phyloP scores from a whole-genome alignment of 805 yeast species.

The Ogataea degrootiae region DNA sequence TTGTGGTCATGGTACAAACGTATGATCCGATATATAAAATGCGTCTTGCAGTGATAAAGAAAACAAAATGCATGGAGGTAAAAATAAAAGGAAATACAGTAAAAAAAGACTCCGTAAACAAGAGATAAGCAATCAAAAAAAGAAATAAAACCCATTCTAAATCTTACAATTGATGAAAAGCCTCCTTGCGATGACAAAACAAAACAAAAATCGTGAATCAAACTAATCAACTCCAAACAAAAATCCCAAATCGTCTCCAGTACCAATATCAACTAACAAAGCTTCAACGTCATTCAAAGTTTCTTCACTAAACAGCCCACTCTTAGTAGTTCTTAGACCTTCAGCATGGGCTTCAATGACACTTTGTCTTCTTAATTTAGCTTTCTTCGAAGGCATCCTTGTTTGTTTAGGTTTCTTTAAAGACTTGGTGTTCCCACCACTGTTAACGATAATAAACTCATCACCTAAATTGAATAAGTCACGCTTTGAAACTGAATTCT shows the following conservation, averaged over 20 bases:
- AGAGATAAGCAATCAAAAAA: too few relatives aligned
- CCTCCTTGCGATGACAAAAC: too few relatives aligned
- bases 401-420: slow-evolving; percentile 10
- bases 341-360: slow-evolving; percentile 72
- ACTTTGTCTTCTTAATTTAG: slow-evolving; percentile 56
- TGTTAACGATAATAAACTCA: slow-evolving; percentile 20
- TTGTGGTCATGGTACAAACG: too few relatives aligned
- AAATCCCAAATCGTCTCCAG: slow-evolving; percentile 35
- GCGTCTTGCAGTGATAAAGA: too few relatives aligned
- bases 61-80: too few relatives aligned
- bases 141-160: too few relatives aligned
- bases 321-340: slow-evolving; percentile 68
- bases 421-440: slow-evolving; percentile 10
- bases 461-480: slow-evolving; percentile 18
- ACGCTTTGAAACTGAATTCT: slow-evolving; percentile 6
- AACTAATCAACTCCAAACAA: slow-evolving; percentile 25
- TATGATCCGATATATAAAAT: too few relatives aligned
- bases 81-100: too few relatives aligned
- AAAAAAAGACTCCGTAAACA: too few relatives aligned
- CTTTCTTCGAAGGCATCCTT: slow-evolving; percentile 20
- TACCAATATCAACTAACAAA: slow-evolving; percentile 48
- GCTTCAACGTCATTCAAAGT: slow-evolving; percentile 74
- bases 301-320: slow-evolving; percentile 72
- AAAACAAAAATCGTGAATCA: not conserved
- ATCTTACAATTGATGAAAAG: not conserved